Evolutionary conservation across 164 flowering plant genomes (phyloP).

Genomic region (Aristolochia californica): DNA sequence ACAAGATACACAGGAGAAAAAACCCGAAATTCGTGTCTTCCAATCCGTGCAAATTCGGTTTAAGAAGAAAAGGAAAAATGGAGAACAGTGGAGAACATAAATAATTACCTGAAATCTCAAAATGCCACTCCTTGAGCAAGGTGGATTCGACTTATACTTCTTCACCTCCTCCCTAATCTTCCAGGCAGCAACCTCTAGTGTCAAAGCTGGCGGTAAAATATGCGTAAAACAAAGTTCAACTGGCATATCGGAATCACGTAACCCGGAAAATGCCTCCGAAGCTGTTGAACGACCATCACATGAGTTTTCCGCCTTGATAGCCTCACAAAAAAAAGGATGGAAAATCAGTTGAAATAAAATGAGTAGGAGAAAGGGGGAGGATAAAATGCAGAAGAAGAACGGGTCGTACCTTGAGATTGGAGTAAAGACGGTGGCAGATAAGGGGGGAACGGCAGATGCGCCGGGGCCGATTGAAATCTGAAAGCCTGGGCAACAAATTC

Average conservation of each 20-base stretch:
- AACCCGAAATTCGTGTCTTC: background rate
- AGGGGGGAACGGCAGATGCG: too few relatives aligned
- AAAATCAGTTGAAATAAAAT: too few relatives aligned
- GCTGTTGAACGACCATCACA: constrained; percentile 7
- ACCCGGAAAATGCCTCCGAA: constrained; percentile 12
- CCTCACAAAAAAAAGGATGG: constrained; percentile 6
- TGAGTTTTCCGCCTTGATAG: constrained; percentile 15
- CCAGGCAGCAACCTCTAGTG: constrained; percentile 52
- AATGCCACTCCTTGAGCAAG: constrained; percentile 42
- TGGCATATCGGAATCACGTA: constrained; percentile 30
- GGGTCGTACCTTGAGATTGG: too few relatives aligned
- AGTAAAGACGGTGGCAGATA: too few relatives aligned
- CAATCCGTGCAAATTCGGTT: background rate
- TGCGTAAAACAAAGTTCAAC: constrained; percentile 53
- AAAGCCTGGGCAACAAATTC: too few relatives aligned
- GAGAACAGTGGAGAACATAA: background rate
- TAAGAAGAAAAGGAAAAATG: background rate
- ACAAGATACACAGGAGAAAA: background rate
- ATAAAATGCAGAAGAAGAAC: too few relatives aligned
- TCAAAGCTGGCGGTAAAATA: constrained; percentile 61
- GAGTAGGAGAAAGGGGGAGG: too few relatives aligned
- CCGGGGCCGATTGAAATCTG: too few relatives aligned
- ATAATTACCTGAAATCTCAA: constrained; percentile 63
- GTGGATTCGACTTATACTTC: constrained; percentile 46
- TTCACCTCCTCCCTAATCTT: constrained; percentile 49